phyloP scores from a whole-genome alignment of 495 filamentous ascomycete species.

The Xylaria palmicola region DNA sequence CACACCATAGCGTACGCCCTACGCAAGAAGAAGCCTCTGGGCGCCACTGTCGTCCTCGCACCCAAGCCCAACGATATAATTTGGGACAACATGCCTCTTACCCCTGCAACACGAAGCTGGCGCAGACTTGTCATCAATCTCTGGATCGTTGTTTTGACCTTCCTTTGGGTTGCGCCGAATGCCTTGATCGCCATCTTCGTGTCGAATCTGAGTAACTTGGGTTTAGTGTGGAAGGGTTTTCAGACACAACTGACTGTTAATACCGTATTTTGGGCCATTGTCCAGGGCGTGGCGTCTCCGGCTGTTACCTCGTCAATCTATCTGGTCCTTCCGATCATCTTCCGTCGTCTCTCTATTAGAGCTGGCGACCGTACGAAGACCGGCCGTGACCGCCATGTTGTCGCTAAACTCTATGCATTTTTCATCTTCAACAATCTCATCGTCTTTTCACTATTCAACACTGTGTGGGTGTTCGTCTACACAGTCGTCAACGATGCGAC shows the following conservation, averaged over 20 bases:
- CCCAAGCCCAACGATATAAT: conserved; percentile 90
- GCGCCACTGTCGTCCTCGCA: conserved; percentile 74
- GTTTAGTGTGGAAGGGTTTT: conserved; percentile 77
- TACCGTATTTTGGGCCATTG: conserved; percentile 71
- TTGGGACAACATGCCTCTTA: conserved; percentile 86
- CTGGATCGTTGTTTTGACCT: conserved; percentile 77
- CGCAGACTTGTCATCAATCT: conserved; percentile 75
- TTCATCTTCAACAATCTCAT: conserved; percentile 97
- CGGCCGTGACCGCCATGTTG: conserved; percentile 88
- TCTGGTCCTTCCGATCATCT: conserved; percentile 83
- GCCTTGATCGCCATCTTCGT: conserved; percentile 92
- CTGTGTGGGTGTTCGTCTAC: conserved; percentile 69
- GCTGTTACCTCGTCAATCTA: conserved; percentile 88
- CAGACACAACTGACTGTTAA: conserved; percentile 59
- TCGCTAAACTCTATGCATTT: conserved; percentile 88
- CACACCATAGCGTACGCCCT: conserved; percentile 82
- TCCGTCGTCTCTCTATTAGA: conserved; percentile 74
- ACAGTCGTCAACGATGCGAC: conserved; percentile 57
- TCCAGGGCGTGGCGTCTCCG: conserved; percentile 93
- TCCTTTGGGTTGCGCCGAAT: conserved; percentile 94
- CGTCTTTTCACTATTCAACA: conserved; percentile 86
- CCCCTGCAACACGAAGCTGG: conserved; percentile 62
- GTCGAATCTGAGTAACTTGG: conserved; percentile 77
- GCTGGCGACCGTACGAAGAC: conserved; percentile 90
- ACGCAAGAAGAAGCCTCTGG: conserved; percentile 76